phyloP scores from a whole-genome alignment of 2,329 filamentous ascomycete genomes.

The Fusarium sp. region DNA sequence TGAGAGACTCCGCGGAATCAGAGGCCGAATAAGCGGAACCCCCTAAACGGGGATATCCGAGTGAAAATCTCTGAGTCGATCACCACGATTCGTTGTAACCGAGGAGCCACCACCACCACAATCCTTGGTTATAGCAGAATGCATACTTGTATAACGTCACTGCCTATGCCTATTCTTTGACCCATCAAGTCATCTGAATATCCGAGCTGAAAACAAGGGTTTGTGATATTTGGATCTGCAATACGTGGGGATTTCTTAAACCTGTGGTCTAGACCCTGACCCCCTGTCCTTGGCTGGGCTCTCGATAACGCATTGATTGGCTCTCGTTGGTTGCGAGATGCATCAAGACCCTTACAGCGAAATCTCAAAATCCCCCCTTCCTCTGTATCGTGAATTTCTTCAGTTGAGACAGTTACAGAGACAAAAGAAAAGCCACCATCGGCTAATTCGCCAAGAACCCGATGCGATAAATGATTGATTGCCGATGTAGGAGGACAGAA shows the following conservation, averaged over 20 bases:
- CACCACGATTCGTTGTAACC: background rate
- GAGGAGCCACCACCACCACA: background rate
- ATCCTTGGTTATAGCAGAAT: background rate
- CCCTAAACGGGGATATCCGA: conserved; percentile 12
- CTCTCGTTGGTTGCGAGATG: background rate
- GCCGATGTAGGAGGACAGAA: conserved; percentile 1
- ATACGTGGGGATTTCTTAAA: background rate
- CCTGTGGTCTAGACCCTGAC: background rate
- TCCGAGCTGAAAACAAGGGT: background rate
- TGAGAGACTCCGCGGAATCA: background rate
- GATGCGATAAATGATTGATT: background rate
- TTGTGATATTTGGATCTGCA: conserved; percentile 3
- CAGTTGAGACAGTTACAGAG: background rate
- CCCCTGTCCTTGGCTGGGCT: background rate
- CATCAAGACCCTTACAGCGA: background rate
- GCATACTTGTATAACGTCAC: background rate
- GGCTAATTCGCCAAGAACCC: background rate
- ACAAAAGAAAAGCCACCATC: background rate
- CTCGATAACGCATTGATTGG: conserved; percentile 21
- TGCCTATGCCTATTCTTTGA: background rate
- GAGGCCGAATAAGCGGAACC: background rate
- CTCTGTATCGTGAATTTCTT: background rate
- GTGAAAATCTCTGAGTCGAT: conserved; percentile 1
- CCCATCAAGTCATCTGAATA: background rate
- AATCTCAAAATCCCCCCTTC: background rate